phyloP scores from a whole-genome alignment of 1,284 basidiomycete species.

The Trametes versicolor region DNA sequence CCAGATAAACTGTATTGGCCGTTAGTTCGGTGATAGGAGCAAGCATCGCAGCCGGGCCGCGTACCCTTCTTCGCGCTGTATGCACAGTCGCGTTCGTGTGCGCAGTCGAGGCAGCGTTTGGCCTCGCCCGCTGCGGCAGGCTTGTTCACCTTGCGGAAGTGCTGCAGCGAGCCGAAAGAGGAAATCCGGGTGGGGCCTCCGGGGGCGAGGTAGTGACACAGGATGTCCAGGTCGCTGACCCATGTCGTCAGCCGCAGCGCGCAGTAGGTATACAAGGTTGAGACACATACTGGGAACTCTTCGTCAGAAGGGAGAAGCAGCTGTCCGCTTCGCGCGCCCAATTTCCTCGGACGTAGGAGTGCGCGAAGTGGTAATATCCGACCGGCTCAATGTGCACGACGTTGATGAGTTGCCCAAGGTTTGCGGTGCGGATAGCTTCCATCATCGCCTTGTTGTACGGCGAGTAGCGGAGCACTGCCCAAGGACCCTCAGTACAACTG shows the following conservation, averaged over 20 bases:
- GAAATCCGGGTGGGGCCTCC: constrained; percentile 73
- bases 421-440: constrained; percentile 74
- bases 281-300: constrained; percentile 80
- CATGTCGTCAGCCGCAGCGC: background rate
- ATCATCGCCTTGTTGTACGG: constrained; percentile 81
- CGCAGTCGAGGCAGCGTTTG: constrained; percentile 78
- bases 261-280: background rate
- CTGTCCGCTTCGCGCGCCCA: constrained; percentile 78
- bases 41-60: constrained; percentile 31
- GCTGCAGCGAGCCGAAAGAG: constrained; percentile 85
- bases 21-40: background rate
- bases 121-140: constrained; percentile 73
- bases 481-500: background rate
- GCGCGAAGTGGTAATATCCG: constrained; percentile 85
- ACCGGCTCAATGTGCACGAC: constrained; percentile 82
- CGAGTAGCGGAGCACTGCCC: constrained; percentile 83
- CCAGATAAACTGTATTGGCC: constrained; percentile 69
- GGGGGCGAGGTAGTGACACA: constrained; percentile 80
- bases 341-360: constrained; percentile 86
- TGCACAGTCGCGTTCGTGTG: constrained; percentile 74
- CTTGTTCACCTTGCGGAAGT: constrained; percentile 80
- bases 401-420: constrained; percentile 82
- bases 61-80: constrained; percentile 88
- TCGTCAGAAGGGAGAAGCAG: constrained; percentile 87
- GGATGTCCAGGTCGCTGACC: constrained; percentile 81